Base-by-base conservation (phyloP, 192 early-diverging fungal genomes). In the Polychytrium aggregatum region DNA sequence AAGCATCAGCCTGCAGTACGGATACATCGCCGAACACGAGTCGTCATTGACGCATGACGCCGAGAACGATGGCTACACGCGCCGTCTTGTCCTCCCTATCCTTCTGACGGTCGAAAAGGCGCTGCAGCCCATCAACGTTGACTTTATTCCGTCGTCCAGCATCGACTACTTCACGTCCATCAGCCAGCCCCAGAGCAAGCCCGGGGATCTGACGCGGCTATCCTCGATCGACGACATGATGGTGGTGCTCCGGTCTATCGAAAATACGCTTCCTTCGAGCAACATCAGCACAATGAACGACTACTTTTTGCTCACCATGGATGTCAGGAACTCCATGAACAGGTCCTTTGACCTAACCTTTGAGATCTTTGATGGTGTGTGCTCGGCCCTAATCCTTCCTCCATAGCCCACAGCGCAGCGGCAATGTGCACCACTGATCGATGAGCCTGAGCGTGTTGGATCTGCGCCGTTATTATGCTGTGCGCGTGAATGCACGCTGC, bases 261-360 rank as follows among this genome's bases (percentile, higher is more conserved):
- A 17, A 22, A 18, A 21, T 28, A 30, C 3, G 55, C 14, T 16
- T 37, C 30, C 7, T 17, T 13, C 16, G 30, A 30, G 11, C 41
- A 46, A 22, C 42, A 52, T 33, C 40, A 18, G 22, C n/a, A n/a
- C n/a, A n/a, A n/a, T n/a, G n/a, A n/a, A n/a, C n/a, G 79, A 87
- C 26, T 84, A 79, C 38, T 90, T 79, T 65, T 44, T 90, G 24
- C 57, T 88, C 22, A 86, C 83, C 7, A 54, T 90, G 66, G 87
- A 90, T 69, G 57, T 90, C 22, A 57, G 74, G 36, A 90, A 90
- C 56, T 53, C 71, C 13, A 84, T 82, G 79, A 76, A 67, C 5
- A 55, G 74, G 14, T 72, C 82, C 16, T 86, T 90, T 52, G 79
- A 90, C 38, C 71, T 88, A 21, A 55, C 57, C 0, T 84, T 87